phyloP scores from a whole-genome alignment of 208 protist species.

The Paratrypanosoma confusum region DNA sequence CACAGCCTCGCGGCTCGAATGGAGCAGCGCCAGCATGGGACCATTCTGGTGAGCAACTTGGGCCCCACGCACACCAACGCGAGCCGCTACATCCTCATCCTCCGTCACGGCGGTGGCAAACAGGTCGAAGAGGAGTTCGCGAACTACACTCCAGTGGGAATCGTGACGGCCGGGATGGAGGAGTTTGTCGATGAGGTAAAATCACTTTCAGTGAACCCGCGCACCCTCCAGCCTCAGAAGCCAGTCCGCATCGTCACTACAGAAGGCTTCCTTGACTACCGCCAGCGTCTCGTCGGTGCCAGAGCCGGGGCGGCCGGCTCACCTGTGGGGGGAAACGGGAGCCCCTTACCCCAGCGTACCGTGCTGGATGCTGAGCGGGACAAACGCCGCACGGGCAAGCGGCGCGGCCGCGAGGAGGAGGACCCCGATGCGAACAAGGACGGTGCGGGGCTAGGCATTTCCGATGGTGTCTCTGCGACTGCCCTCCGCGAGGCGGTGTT shows the following conservation, averaged over 20 bases:
- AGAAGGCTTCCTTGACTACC: slow-evolving; percentile 25
- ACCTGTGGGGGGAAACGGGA: no score
- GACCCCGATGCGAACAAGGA: no score
- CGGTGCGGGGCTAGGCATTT: no score
- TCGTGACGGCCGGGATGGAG: slow-evolving; percentile 37
- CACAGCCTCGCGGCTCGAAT: slow-evolving; percentile 22
- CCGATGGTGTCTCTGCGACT: no score
- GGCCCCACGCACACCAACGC: slow-evolving; percentile 56
- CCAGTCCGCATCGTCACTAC: slow-evolving; percentile 28
- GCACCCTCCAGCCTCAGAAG: slow-evolving; percentile 44
- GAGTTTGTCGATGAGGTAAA: slow-evolving; percentile 22
- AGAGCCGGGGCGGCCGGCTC: no score
- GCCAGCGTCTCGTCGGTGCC: not conserved
- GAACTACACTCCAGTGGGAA: slow-evolving; percentile 41
- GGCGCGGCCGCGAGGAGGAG: not conserved
- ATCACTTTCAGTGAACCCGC: slow-evolving; percentile 35
- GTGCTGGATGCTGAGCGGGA: no score
- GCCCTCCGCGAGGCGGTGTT: no score
- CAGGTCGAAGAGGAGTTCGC: slow-evolving; percentile 15
- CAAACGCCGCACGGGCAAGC: no score
- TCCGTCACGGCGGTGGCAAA: slow-evolving; percentile 24
- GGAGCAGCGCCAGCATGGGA: slow-evolving; percentile 37
- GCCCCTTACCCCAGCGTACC: no score
- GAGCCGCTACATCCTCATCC: slow-evolving; percentile 69
- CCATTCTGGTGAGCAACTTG: slow-evolving; percentile 49